These are phyloP conservation scores for Aureobasidium sp. DNA, from an alignment of 2,329 filamentous ascomycete species.

Conservation along the genomic window DNA sequence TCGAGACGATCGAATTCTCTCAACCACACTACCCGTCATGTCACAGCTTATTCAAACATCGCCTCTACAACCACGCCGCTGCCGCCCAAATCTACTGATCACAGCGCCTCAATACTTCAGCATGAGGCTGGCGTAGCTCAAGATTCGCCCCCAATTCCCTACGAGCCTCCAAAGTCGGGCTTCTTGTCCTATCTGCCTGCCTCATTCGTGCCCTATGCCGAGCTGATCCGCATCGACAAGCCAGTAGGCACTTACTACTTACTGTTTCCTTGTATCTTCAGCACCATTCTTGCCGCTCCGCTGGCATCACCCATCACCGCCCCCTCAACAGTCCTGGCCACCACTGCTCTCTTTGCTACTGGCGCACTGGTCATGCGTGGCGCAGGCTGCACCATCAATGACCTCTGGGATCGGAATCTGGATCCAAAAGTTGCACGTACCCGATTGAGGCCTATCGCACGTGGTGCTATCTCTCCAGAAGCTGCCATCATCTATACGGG, in stretches of 20 bases:
- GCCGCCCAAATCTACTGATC: neutral
- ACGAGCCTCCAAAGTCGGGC: constrained; percentile 62
- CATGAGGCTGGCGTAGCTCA: neutral
- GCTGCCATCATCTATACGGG: constrained; percentile 68
- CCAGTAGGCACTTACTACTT: constrained; percentile 77
- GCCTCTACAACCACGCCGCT: neutral
- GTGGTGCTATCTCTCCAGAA: constrained; percentile 64
- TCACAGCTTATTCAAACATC: neutral
- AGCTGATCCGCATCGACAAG: constrained; percentile 73
- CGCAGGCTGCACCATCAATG: constrained; percentile 82
- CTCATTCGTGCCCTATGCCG: constrained; percentile 70
- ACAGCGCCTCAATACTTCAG: constrained; percentile 3
- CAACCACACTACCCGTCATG: neutral
- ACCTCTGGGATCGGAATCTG: constrained; percentile 81
- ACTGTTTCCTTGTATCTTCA: constrained; percentile 79
- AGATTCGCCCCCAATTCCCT: constrained; percentile 27
- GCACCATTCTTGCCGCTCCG: constrained; percentile 69
- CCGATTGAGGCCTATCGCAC: constrained; percentile 69
- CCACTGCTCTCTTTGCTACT: constrained; percentile 59
- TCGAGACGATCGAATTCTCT: neutral
- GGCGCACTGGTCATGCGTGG: constrained; percentile 81
- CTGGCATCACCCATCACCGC: constrained; percentile 54
- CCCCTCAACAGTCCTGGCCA: constrained; percentile 55
- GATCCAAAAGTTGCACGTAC: constrained; percentile 74
- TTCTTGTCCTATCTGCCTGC: constrained; percentile 60